phyloP scores from a whole-genome alignment of 2,329 filamentous ascomycete genomes.

The Trematosphaeria pertusa region DNA sequence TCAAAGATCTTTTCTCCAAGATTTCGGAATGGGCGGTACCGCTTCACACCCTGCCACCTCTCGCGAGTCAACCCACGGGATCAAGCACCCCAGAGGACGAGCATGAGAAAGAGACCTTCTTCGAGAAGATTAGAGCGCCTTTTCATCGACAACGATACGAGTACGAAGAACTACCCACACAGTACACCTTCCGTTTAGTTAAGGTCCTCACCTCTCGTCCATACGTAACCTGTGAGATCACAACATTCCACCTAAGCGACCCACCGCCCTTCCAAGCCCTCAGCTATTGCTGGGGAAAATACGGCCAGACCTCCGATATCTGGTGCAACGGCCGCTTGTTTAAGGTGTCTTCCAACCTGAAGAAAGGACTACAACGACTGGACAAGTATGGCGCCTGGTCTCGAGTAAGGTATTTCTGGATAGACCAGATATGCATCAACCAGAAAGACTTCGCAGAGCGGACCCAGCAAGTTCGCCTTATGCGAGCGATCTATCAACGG shows the following conservation, averaged over 20 bases:
- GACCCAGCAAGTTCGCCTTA: conserved; percentile 24
- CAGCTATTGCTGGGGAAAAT: conserved; percentile 10
- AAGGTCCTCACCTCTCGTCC: conserved; percentile 4
- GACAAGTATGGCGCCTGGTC: conserved; percentile 3
- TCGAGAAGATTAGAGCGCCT: conserved; percentile 4
- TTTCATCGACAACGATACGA: conserved; percentile 9
- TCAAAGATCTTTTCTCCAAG: conserved; percentile 5
- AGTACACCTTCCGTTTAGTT: conserved; percentile 11
- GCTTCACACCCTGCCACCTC: conserved; percentile 5
- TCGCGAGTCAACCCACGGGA: conserved; percentile 4
- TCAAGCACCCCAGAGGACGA: not conserved
- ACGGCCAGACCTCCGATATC: conserved; percentile 9
- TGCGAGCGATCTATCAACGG: conserved; percentile 24
- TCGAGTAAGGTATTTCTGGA: conserved; percentile 18
- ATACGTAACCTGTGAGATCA: conserved; percentile 6
- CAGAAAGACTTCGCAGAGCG: conserved; percentile 24
- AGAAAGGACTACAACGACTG: conserved; percentile 6
- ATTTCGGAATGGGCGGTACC: conserved; percentile 10
- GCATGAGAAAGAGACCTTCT: conserved; percentile 3
- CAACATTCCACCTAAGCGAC: conserved; percentile 4
- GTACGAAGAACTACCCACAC: conserved; percentile 3
- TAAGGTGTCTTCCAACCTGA: conserved; percentile 8
- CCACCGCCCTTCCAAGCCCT: conserved; percentile 10
- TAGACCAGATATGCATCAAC: conserved; percentile 29
- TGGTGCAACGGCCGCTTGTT: conserved; percentile 7